A percentile compares a stretch with the other conserved stretches of the same genome.
Conservation (phyloP, 2,329 filamentous ascomycete species). For the Laburnicola sp. region DNA sequence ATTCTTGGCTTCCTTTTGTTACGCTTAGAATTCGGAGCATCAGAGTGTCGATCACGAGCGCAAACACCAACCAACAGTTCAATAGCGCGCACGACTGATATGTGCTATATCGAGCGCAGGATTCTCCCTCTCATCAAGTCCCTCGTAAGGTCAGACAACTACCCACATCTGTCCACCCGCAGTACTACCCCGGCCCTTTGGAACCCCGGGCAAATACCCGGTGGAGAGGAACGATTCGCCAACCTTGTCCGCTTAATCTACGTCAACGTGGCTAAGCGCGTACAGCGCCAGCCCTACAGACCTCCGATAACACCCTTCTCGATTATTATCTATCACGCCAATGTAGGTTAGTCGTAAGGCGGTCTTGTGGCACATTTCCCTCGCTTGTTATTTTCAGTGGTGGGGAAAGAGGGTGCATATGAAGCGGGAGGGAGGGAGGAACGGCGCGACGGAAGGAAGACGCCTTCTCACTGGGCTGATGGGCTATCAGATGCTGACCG, state of each 20-base stretch:
- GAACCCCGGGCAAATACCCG: constrained; percentile 4
- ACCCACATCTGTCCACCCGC: constrained; percentile 2
- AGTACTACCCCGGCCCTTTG: neutral
- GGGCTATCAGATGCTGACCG: neutral
- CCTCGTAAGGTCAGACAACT: neutral
- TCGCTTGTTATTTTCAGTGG: neutral
- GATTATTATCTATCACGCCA: constrained; percentile 1
- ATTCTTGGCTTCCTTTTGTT: too few species aligned
- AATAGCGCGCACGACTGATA: neutral
- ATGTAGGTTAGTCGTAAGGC: neutral
- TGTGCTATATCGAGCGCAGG: neutral
- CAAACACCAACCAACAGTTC: too few species aligned
- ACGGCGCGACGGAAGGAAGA: constrained; percentile 2
- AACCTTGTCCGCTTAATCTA: constrained; percentile 13
- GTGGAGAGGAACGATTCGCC: constrained; percentile 10
- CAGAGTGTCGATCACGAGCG: too few species aligned
- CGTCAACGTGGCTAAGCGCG: constrained; percentile 12
- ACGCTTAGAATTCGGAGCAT: too few species aligned
- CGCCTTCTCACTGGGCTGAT: neutral
- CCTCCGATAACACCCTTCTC: constrained; percentile 6
- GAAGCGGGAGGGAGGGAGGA: neutral
- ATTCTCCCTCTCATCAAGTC: neutral
- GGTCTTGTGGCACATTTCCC: neutral
- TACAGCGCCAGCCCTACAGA: constrained; percentile 21
- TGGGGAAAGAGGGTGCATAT: neutral